Evolutionary conservation across 371 early-diverging fungal species (phyloP).

Genomic region (Fennellomyces sp.): DNA sequence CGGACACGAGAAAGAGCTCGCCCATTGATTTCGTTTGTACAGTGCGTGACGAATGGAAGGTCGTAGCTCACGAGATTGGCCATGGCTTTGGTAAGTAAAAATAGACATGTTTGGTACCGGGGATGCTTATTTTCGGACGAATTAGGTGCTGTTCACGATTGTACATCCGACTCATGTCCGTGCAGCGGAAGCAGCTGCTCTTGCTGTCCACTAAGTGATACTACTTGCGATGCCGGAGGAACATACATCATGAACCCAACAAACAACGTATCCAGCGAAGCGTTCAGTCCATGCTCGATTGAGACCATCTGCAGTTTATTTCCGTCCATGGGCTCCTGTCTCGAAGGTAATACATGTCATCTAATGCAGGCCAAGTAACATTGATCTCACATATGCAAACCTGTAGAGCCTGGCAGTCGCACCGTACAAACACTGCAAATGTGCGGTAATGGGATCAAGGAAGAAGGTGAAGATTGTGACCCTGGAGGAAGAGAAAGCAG

Average conservation of each 20-base stretch:
- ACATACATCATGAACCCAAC: constrained; percentile 85
- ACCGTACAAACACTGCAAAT: constrained; percentile 55
- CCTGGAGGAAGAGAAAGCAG: constrained; percentile 73
- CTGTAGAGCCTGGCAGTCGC: constrained; percentile 52
- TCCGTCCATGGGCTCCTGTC: constrained; percentile 53
- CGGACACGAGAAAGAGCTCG: no score
- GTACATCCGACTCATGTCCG: constrained; percentile 59
- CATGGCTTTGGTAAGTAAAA: constrained; percentile 75
- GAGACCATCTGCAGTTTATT: constrained; percentile 66
- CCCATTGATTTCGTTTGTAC: neutral
- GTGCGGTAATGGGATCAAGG: constrained; percentile 95
- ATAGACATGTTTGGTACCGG: no score
- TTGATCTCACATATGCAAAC: neutral
- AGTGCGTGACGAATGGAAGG: constrained; percentile 89
- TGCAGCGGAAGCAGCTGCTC: constrained; percentile 37
- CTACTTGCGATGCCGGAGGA: constrained; percentile 76
- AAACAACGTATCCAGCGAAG: constrained; percentile 65
- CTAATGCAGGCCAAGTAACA: neutral
- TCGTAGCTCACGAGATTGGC: constrained; percentile 94
- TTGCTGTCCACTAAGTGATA: constrained; percentile 71
- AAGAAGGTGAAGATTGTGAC: constrained; percentile 92
- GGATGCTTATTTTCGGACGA: neutral
- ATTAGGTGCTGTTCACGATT: constrained; percentile 71
- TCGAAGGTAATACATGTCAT: constrained; percentile 42
- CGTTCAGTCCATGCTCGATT: constrained; percentile 83